Evolutionary conservation across 257 asterid genomes (phyloP), one percentile per base, ranked within the genome.

Genomic region (Forsythia suspensa): DNA sequence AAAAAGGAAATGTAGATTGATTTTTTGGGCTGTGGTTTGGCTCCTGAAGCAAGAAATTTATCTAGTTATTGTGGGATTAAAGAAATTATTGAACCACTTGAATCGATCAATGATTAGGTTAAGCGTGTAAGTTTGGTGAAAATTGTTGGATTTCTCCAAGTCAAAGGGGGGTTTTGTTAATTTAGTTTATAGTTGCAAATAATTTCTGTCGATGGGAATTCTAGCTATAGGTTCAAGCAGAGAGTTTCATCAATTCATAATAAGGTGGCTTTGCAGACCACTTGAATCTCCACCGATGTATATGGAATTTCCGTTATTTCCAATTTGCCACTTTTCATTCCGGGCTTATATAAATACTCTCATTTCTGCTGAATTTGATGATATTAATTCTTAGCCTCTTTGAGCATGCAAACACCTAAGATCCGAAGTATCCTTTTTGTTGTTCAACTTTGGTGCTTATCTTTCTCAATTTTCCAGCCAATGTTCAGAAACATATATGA

Each of bases 101-200:
- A 21, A 68, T 78, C 55, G 66, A 51, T 39, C 51, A 61, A 59
- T 79, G 2, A 40, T 76, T 21, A 18, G 51, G 73, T 59, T 43
- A 46, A 20, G 51, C 39, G 24, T 67, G 46, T 77, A 66, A 42
- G 36, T 48, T 75, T 73, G 76, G 46, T 61, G 74, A 24, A 51
- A 41, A 59, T 21, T 16, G 36, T 10, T 10, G 68, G 55, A 57
- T 34, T 78, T 68, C 71, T 38, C 39, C 1, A 2, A 61, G 59
- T 15, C 57, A 8, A 34, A 13, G 9, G 9, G n/a, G 76, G 40
- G 15, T 43, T 70, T 18, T 48, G 15, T 63, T 63, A 20, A 18
- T 57, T 57, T 57, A 57, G 9, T 61, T 21, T 57, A n/a, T 72
- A 70, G 61, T 65, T 38, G 78, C 24, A 20, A 67, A 59, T 73